Percentiles rank a stretch among this genome's conserved stretches.
Conservation (phyloP, 257 asterid genomes). For the Solanum gandarillasii region DNA sequence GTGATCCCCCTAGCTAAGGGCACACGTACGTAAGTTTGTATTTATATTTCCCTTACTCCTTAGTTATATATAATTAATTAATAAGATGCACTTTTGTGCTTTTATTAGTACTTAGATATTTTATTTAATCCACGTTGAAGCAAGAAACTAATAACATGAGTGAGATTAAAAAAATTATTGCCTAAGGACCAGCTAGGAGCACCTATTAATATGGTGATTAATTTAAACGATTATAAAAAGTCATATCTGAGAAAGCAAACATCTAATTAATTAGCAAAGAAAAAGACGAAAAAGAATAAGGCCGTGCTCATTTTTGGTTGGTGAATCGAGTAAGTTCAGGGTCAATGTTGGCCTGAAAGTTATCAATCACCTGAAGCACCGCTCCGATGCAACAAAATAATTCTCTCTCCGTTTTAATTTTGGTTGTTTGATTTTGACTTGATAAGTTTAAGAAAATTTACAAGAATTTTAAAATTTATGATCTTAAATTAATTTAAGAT, state of each 20-base stretch:
- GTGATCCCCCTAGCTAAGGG: neutral
- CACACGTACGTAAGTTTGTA: neutral
- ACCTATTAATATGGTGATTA: neutral
- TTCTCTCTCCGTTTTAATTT: neutral
- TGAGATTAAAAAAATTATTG: neutral
- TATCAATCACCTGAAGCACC: neutral
- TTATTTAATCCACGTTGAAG: neutral
- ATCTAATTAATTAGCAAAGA: neutral
- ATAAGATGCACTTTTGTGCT: neutral
- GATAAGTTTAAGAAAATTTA: no score
- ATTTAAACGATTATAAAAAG: neutral
- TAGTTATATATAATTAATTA: neutral
- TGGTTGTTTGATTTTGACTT: neutral
- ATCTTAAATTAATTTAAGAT: no score
- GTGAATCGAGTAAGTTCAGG: neutral
- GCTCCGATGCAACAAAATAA: neutral
- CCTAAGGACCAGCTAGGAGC: neutral
- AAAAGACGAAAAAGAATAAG: neutral
- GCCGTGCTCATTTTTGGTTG: neutral
- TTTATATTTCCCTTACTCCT: neutral
- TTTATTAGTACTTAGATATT: neutral
- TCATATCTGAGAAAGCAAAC: neutral
- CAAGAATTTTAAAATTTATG: no score
- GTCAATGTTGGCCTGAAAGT: neutral
- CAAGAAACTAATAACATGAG: neutral